Evolutionary conservation across 169 alveolate species (phyloP).

Genomic region (Gregarina niphandrodes): DNA sequence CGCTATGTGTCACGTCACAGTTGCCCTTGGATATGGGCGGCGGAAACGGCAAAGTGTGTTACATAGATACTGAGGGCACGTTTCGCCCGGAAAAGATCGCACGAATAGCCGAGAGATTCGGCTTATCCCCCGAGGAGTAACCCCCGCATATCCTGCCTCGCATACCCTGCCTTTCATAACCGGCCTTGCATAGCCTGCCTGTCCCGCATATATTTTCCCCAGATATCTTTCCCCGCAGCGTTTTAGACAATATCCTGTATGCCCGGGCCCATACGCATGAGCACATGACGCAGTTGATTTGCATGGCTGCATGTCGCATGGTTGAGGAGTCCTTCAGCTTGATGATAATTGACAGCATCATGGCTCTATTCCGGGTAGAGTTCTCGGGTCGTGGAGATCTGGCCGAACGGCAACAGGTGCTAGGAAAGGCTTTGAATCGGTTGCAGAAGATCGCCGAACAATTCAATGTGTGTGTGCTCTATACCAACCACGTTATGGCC

Average conservation of each 20-base stretch:
- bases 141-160: too few species aligned
- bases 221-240: slow-evolving; percentile 67
- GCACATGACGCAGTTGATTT: slow-evolving; percentile 66
- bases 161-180: too few species aligned
- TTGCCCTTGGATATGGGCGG: slow-evolving; percentile 79
- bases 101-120: slow-evolving; percentile 83
- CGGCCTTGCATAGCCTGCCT: too few species aligned
- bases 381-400: slow-evolving; percentile 82
- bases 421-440: slow-evolving; percentile 33
- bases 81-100: slow-evolving; percentile 94
- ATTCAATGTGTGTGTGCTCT: slow-evolving; percentile 72
- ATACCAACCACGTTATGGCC: slow-evolving; percentile 72
- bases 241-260: slow-evolving; percentile 84
- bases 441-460: slow-evolving; percentile 74
- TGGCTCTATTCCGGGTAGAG: slow-evolving; percentile 59
- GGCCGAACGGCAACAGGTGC: slow-evolving; percentile 85
- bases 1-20: slow-evolving; percentile 68
- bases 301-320: slow-evolving; percentile 22
- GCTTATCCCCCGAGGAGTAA: slow-evolving; percentile 37
- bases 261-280: slow-evolving; percentile 81
- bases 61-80: slow-evolving; percentile 99
- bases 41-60: slow-evolving; percentile 58
- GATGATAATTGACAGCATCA: slow-evolving; percentile 33
- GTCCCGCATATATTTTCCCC: too few species aligned
- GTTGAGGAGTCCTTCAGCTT: slow-evolving; percentile 15